These are phyloP conservation scores for Penicillium antarcticum DNA, from an alignment of 495 filamentous ascomycete genomes.

Conservation along the genomic window DNA sequence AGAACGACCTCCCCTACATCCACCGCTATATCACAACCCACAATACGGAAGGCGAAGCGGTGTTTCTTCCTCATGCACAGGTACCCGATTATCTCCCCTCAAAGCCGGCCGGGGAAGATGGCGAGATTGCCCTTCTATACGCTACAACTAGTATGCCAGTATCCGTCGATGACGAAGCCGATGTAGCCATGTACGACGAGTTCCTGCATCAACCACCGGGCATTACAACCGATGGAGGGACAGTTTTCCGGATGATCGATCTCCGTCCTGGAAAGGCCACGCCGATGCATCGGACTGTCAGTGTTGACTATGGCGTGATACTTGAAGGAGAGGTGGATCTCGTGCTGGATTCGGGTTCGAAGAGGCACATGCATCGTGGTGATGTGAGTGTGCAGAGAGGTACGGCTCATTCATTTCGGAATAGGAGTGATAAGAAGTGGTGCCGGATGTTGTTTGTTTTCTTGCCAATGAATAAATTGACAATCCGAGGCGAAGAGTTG, in stretches of 20 bases:
- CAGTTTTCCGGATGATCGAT: constrained; percentile 51
- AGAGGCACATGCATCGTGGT: constrained; percentile 61
- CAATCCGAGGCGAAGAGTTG: constrained; percentile 21
- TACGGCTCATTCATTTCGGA: constrained; percentile 64
- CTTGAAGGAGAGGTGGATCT: constrained; percentile 73
- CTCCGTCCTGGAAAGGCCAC: constrained; percentile 63
- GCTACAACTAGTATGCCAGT: constrained; percentile 31
- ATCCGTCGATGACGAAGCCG: constrained; percentile 29
- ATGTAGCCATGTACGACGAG: constrained; percentile 33
- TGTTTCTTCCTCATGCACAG: constrained; percentile 36
- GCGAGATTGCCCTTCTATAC: constrained; percentile 38
- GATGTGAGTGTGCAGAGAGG: constrained; percentile 65
- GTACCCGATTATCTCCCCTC: constrained; percentile 33
- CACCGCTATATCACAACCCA: constrained; percentile 42
- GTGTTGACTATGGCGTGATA: constrained; percentile 69
- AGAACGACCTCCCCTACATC: constrained; percentile 32
- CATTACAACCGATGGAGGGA: constrained; percentile 31
- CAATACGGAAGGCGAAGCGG: constrained; percentile 34
- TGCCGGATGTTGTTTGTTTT: constrained; percentile 54
- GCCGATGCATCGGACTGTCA: constrained; percentile 68
- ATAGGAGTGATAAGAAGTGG: constrained; percentile 48
- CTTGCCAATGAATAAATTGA: constrained; percentile 28
- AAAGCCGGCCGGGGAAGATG: constrained; percentile 29
- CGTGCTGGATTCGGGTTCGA: constrained; percentile 58
- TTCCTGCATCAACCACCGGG: constrained; percentile 34